phyloP scores from a whole-genome alignment of 495 filamentous ascomycete species.

The Choiromyces venosus region DNA sequence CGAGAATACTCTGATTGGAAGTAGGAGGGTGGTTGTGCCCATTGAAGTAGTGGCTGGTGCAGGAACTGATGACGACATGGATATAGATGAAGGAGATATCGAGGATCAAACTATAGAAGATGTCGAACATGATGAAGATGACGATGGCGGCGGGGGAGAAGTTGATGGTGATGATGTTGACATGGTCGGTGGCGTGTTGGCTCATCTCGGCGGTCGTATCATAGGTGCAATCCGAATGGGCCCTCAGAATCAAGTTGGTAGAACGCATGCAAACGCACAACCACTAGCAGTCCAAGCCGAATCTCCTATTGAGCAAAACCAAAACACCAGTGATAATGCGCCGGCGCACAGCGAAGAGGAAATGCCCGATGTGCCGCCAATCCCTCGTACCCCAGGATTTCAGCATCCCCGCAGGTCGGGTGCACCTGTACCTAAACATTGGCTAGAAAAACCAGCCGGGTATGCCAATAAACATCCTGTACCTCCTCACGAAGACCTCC shows the following conservation, averaged over 20 bases:
- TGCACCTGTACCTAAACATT: constrained; percentile 62
- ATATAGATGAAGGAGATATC: constrained; percentile 46
- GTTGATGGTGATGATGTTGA: constrained; percentile 56
- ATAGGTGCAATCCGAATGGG: constrained; percentile 21
- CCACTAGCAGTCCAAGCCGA: constrained; percentile 6
- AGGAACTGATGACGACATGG: constrained; percentile 50
- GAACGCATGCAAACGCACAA: not conserved
- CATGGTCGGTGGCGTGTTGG: constrained; percentile 44
- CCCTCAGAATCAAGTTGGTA: not conserved
- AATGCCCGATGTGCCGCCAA: constrained; percentile 27
- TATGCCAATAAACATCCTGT: constrained; percentile 54
- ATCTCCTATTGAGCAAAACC: constrained; percentile 13
- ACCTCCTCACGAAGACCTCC: constrained; percentile 74
- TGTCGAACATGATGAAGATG: constrained; percentile 44
- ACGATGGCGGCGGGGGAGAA: constrained; percentile 46
- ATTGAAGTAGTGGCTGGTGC: constrained; percentile 47
- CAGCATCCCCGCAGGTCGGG: constrained; percentile 32
- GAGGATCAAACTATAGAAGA: constrained; percentile 48
- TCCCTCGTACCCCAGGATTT: constrained; percentile 35
- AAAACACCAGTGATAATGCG: constrained; percentile 7
- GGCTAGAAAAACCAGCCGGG: constrained; percentile 70
- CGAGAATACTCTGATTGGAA: constrained; percentile 15
- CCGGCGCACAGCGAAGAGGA: constrained; percentile 16
- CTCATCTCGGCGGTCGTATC: constrained; percentile 7
- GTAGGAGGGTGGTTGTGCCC: constrained; percentile 24